A percentile compares a stretch with the other conserved stretches of the same genome.
These are phyloP conservation scores for Pichia manshurica DNA, from an alignment of 805 yeast genomes.

Conservation along the genomic window DNA sequence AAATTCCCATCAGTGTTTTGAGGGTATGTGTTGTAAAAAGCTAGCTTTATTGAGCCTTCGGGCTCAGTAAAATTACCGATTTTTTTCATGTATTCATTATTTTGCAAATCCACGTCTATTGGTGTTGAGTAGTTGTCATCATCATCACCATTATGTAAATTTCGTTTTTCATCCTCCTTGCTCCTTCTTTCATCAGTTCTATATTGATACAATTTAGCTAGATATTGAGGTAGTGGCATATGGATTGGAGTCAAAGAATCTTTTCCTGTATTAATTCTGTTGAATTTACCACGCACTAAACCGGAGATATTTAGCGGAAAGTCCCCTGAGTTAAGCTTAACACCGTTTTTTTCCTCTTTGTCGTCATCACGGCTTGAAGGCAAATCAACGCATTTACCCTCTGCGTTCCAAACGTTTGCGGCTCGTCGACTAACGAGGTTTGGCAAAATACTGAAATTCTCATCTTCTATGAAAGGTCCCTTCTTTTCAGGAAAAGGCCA, in stretches of 20 bases:
- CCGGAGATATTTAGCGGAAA: constrained; percentile 43
- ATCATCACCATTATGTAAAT: constrained; percentile 2
- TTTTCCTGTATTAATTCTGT: neutral
- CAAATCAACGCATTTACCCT: constrained; percentile 22
- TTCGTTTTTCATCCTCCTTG: constrained; percentile 7
- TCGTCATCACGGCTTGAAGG: constrained; percentile 13
- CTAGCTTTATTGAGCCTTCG: constrained; percentile 20
- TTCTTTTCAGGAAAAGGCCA: constrained; percentile 47
- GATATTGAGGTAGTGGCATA: constrained; percentile 30
- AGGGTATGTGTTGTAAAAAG: constrained; percentile 16
- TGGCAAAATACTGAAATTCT: constrained; percentile 56
- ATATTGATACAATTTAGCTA: constrained; percentile 21
- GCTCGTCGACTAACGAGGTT: constrained; percentile 46
- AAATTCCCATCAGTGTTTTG: neutral
- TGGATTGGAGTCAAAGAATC: constrained; percentile 17
- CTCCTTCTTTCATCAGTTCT: constrained; percentile 11
- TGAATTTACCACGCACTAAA: constrained; percentile 39
- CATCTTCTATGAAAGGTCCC: constrained; percentile 41
- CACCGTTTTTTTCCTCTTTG: constrained; percentile 9
- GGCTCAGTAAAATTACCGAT: constrained; percentile 27
- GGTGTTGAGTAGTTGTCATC: neutral
- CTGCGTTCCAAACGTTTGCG: constrained; percentile 46
- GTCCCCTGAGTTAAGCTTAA: constrained; percentile 27
- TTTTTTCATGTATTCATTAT: constrained; percentile 10
- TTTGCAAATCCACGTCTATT: constrained; percentile 2